Base-by-base conservation (phyloP, 805 yeast species). In the Soucietia sequanensis region DNA sequence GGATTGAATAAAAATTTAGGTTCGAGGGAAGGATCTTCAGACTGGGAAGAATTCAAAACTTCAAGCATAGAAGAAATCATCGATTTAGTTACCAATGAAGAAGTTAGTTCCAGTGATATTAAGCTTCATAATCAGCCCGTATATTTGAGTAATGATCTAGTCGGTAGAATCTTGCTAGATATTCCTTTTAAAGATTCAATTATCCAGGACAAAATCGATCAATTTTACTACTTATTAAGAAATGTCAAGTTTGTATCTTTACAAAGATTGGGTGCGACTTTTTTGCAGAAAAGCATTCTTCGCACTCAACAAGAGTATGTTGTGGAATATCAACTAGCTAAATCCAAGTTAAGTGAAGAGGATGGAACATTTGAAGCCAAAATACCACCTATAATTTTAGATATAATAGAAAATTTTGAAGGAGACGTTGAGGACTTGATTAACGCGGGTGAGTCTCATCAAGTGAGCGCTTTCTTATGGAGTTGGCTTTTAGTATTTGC, bases 401-500 rank as follows among this genome's bases (percentile, higher is more conserved):
- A 58, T 0, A 48, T 50, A 20, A 44, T 75, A 5, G 34, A 44
- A 5, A 45, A 49, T 14, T 45, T 48, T 35, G 72, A 70, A 27
- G 63, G 65, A 6, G 46, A 41, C 10, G 34, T 42, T 4, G 42
- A 37, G 5, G 46, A 38, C 20, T 29, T 4, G 31, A 39, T 46
- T 19, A 53, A 51, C 3, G 52, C 26, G 10, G 51, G 39, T 4
- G 27, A 43, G 6, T 30, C 29, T 6, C 22, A 33, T 12, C 39
- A 15, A 2, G 46, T 68, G 29, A 50, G 70, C 19, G 62, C 55
- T 14, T 83, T 75, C 50, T 45, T 83, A 22, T 81, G 85, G 81
- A 62, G 78, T 37, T 89, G 95, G 95, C 62, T 60, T 41, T 62
- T 86, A 35, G 56, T 84, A 0, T 68, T 84, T 42, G 63, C 61